Conservation (phyloP, 352 stramenopile genomes). For the Globisporangium rhizosaccharum region DNA sequence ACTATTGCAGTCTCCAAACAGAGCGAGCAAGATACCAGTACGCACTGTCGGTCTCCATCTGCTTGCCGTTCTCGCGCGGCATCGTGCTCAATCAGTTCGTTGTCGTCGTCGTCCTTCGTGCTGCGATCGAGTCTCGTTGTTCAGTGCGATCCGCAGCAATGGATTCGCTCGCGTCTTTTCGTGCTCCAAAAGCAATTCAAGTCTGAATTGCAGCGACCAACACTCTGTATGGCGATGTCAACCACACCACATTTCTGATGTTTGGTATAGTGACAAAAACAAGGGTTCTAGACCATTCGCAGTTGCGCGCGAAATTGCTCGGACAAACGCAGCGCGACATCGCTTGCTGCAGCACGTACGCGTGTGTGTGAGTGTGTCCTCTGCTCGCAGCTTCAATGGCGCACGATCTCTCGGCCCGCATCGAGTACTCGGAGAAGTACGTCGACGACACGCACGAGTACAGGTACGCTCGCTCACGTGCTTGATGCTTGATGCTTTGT, state of each 20-base stretch:
- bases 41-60: slow-evolving; percentile 82
- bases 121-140: too few species aligned
- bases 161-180: too few species aligned
- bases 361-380: neutral
- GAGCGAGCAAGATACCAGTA: neutral
- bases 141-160: too few species aligned
- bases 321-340: slow-evolving; percentile 8
- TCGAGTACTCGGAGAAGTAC: slow-evolving; percentile 96
- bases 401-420: slow-evolving; percentile 85
- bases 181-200: neutral
- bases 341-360: neutral
- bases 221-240: too few species aligned
- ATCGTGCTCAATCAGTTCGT: slow-evolving; percentile 13
- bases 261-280: neutral
- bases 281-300: too few species aligned
- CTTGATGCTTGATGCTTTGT: slow-evolving; percentile 2
- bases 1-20: neutral
- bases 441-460: slow-evolving; percentile 92
- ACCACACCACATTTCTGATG: too few species aligned
- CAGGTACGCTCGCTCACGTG: slow-evolving; percentile 40
- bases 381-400: slow-evolving; percentile 34
- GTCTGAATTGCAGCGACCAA: neutral
- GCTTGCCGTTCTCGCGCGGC: slow-evolving; percentile 61
- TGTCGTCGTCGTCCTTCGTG: too few species aligned
- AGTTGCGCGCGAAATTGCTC: neutral